These are phyloP conservation scores for Arthrinium phaeospermum DNA, from an alignment of 2,329 filamentous ascomycete genomes.

Conservation along the genomic window DNA sequence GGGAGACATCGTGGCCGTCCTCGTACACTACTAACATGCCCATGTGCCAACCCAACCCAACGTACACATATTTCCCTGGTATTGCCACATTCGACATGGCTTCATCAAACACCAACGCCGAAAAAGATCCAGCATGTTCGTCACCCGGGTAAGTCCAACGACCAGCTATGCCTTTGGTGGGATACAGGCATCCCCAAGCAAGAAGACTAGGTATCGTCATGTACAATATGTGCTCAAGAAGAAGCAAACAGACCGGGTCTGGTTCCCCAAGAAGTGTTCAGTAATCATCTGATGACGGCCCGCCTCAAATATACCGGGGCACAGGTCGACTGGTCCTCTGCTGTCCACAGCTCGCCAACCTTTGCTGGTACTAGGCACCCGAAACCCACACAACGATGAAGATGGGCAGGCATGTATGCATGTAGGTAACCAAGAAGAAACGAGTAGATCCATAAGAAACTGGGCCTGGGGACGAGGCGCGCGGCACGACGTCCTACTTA, in stretches of 20 bases:
- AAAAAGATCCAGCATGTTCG: too few relatives aligned
- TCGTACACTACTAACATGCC: too few relatives aligned
- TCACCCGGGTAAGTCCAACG: too few relatives aligned
- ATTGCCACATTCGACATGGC: too few relatives aligned
- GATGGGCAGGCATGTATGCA: neutral
- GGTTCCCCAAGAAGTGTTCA: neutral
- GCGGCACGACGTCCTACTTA: neutral
- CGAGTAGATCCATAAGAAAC: neutral
- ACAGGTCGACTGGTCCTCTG: neutral
- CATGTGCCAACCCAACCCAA: too few relatives aligned
- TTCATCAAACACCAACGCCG: too few relatives aligned
- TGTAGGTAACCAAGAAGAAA: neutral
- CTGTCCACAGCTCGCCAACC: neutral
- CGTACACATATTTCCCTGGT: too few relatives aligned
- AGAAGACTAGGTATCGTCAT: too few relatives aligned
- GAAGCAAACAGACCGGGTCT: neutral
- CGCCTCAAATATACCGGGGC: too few relatives aligned
- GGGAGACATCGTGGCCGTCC: too few relatives aligned
- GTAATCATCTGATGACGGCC: neutral
- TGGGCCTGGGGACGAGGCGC: neutral
- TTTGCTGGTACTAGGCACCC: neutral
- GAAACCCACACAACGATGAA: neutral
- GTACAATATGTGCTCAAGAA: neutral
- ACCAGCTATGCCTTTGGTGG: too few relatives aligned
- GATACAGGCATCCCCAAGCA: too few relatives aligned